Evolutionary conservation across 495 filamentous ascomycete species (phyloP).

Genomic region (Jackrogersella multiformis): DNA sequence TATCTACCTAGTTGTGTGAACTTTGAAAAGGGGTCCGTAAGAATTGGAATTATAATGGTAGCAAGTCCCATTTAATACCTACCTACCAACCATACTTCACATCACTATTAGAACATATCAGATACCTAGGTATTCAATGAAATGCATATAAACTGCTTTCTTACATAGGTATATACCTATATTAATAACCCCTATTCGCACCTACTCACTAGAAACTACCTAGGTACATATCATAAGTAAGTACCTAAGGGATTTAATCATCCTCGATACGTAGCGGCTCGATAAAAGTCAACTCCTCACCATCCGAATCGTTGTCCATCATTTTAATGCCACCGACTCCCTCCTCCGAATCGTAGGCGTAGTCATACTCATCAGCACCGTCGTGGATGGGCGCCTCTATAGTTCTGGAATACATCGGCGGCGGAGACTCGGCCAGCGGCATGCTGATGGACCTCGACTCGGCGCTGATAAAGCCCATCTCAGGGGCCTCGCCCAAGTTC

Average conservation of each 20-base stretch:
- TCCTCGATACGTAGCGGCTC: slow-evolving; percentile 44
- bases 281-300: slow-evolving; percentile 46
- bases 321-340: slow-evolving; percentile 57
- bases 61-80: too few relatives aligned
- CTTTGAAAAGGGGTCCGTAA: too few relatives aligned
- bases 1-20: too few relatives aligned
- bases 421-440: background rate
- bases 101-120: too few relatives aligned
- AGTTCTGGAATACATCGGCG: slow-evolving; percentile 18
- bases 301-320: slow-evolving; percentile 61
- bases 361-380: slow-evolving; percentile 49
- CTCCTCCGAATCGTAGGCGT: slow-evolving; percentile 55
- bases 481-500: slow-evolving; percentile 1
- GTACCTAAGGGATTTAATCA: background rate
- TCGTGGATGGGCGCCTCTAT: slow-evolving; percentile 40
- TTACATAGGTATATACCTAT: background rate
- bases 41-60: too few relatives aligned
- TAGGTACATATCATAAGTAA: slow-evolving; percentile 12
- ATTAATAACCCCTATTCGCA: too few relatives aligned
- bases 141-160: too few relatives aligned
- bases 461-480: background rate
- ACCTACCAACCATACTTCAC: too few relatives aligned
- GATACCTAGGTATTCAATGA: too few relatives aligned
- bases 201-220: background rate
- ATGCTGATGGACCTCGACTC: background rate